Evolutionary conservation across 1,284 basidiomycete species (phyloP).

Genomic region (Anthracocystis walkeri): DNA sequence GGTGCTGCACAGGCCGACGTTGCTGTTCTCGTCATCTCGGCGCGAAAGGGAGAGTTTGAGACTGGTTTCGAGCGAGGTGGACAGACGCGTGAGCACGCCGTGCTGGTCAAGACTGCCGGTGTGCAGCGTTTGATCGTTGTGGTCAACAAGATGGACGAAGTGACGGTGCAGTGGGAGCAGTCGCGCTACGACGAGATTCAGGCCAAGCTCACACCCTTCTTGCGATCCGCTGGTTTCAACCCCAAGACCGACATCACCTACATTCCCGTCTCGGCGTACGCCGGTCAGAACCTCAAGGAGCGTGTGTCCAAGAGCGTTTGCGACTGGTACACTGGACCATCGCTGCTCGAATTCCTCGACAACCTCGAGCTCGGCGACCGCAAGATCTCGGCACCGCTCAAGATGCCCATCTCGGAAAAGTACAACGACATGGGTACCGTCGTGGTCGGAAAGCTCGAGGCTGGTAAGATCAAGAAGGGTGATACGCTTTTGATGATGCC

Average conservation of each 20-base stretch:
- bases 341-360: constrained; percentile 65
- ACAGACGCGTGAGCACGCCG: constrained; percentile 69
- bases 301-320: constrained; percentile 57
- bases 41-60: constrained; percentile 68
- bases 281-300: constrained; percentile 69
- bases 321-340: constrained; percentile 64
- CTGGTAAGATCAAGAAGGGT: constrained; percentile 65
- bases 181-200: constrained; percentile 67
- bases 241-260: constrained; percentile 68
- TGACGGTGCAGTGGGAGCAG: constrained; percentile 67
- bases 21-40: constrained; percentile 68
- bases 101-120: constrained; percentile 69
- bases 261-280: constrained; percentile 67
- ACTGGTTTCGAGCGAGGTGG: constrained; percentile 68
- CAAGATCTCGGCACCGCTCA: constrained; percentile 66
- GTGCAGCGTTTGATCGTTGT: constrained; percentile 68
- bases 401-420: constrained; percentile 69
- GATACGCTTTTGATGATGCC: constrained; percentile 66
- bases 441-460: constrained; percentile 68
- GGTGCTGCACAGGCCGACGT: constrained; percentile 69
- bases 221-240: constrained; percentile 65
- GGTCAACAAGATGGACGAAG: constrained; percentile 70
- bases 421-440: constrained; percentile 70
- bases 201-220: constrained; percentile 66
- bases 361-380: constrained; percentile 64